Evolutionary conservation across 352 stramenopile species (phyloP).

Genomic region (Globisporangium spinosum): DNA sequence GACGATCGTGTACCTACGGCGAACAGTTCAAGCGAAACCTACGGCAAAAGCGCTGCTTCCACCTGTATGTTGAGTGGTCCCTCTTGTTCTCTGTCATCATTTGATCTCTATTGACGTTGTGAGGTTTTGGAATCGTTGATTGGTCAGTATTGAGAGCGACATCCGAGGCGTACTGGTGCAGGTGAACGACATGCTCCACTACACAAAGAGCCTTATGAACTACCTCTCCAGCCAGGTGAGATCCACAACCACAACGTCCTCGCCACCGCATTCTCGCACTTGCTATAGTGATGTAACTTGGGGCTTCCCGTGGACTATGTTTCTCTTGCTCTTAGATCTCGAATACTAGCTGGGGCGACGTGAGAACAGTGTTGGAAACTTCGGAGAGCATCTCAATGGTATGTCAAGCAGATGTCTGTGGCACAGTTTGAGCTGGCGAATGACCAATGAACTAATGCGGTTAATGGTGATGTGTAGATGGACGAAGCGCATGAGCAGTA

Average conservation of each 20-base stretch:
- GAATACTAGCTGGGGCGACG: constrained; percentile 18
- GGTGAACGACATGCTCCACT: constrained; percentile 73
- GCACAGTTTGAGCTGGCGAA: constrained; percentile 7
- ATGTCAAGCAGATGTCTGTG: not conserved
- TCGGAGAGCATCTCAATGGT: constrained; percentile 24
- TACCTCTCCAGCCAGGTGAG: constrained; percentile 69
- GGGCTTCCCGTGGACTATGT: not conserved
- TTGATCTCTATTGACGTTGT: not conserved
- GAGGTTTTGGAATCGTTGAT: not conserved
- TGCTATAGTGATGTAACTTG: not conserved
- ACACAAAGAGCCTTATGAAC: constrained; percentile 57
- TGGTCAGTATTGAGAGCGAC: constrained; percentile 37
- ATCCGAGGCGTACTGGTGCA: constrained; percentile 44
- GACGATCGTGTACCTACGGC: not conserved
- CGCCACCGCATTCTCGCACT: not conserved
- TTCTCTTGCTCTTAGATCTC: constrained; percentile 23
- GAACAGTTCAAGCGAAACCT: constrained; percentile 56
- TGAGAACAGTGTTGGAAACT: constrained; percentile 20
- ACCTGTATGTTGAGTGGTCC: constrained; percentile 27
- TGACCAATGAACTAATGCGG: constrained; percentile 15
- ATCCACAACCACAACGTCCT: not conserved
- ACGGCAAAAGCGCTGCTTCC: constrained; percentile 46
- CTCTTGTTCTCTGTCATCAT: not conserved
- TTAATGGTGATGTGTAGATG: constrained; percentile 36
- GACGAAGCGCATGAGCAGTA: constrained; percentile 56